A percentile compares a stretch with the other conserved stretches of the same genome.
Evolutionary conservation across 1,284 basidiomycete genomes (phyloP).

Genomic region (Apiotrichum brassicae): DNA sequence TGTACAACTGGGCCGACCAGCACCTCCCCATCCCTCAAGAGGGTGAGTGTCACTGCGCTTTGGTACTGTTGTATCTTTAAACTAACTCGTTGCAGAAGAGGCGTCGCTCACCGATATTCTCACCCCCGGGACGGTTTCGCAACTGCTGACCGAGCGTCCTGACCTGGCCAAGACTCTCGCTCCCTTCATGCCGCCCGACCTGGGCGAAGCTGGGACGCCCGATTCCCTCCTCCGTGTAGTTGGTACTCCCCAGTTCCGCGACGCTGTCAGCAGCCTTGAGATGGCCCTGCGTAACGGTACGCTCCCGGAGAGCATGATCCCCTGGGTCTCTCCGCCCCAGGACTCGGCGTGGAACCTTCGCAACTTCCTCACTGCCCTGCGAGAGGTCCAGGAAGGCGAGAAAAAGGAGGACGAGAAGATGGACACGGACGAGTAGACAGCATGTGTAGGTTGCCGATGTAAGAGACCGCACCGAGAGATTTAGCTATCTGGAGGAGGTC

Average conservation of each 20-base stretch:
- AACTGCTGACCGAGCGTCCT: constrained; percentile 27
- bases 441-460: too few relatives aligned
- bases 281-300: constrained; percentile 42
- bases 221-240: constrained; percentile 36
- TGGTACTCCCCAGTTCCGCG: constrained; percentile 40
- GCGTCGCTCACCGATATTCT: constrained; percentile 41
- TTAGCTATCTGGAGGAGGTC: too few relatives aligned
- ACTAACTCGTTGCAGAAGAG: constrained; percentile 12
- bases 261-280: constrained; percentile 42
- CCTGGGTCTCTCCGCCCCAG: constrained; percentile 36
- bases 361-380: constrained; percentile 36
- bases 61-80: background rate
- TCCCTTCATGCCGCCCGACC: constrained; percentile 34
- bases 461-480: too few relatives aligned
- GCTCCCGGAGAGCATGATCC: constrained; percentile 39
- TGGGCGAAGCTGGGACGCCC: constrained; percentile 17
- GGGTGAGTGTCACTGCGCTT: background rate
- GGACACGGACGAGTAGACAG: constrained; percentile 12
- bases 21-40: constrained; percentile 19
- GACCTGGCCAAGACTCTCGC: constrained; percentile 26
- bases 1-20: constrained; percentile 34
- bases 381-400: constrained; percentile 6
- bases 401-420: constrained; percentile 9
- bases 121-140: constrained; percentile 31
- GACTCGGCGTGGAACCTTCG: constrained; percentile 33